Percentiles rank a stretch among this genome's conserved stretches.
Evolutionary conservation across 1,284 basidiomycete species (phyloP).

Genomic region (Filobasidium uniguttulatum): DNA sequence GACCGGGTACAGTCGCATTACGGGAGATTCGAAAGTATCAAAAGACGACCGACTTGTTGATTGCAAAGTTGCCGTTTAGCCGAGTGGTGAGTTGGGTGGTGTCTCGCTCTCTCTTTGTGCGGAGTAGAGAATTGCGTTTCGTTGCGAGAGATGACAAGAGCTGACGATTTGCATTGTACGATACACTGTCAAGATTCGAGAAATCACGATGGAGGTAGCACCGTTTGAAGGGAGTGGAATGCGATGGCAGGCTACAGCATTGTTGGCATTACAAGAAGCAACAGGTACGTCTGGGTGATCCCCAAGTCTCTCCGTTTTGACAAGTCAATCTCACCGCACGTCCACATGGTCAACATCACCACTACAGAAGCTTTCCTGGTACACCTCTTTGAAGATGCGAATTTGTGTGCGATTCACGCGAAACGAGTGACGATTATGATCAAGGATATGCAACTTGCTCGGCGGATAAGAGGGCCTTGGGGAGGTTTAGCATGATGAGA

Average conservation of each 20-base stretch:
- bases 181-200: slow-evolving; percentile 53
- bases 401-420: slow-evolving; percentile 92
- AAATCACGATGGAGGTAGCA: slow-evolving; percentile 75
- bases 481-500: too few relatives aligned
- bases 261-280: slow-evolving; percentile 83
- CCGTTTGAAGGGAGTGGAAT: slow-evolving; percentile 53
- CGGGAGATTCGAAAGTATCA: slow-evolving; percentile 88
- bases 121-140: neutral
- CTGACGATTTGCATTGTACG: neutral
- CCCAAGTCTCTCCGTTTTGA: neutral
- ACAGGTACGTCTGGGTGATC: slow-evolving; percentile 24
- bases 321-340: neutral
- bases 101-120: slow-evolving; percentile 6
- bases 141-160: neutral
- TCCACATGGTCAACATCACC: neutral
- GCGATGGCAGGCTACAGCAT: slow-evolving; percentile 82
- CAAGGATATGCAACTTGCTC: slow-evolving; percentile 87
- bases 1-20: slow-evolving; percentile 76
- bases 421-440: slow-evolving; percentile 99
- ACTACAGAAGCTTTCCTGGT: slow-evolving; percentile 72
- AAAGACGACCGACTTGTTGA: slow-evolving; percentile 73
- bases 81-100: slow-evolving; percentile 56
- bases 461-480: slow-evolving; percentile 81
- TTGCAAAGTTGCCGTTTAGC: slow-evolving; percentile 79
- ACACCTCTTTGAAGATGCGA: slow-evolving; percentile 93